Evolutionary conservation across 148 eudicot species (phyloP), one percentile per base, ranked within the genome.

Genomic region (Silene latifolia): DNA sequence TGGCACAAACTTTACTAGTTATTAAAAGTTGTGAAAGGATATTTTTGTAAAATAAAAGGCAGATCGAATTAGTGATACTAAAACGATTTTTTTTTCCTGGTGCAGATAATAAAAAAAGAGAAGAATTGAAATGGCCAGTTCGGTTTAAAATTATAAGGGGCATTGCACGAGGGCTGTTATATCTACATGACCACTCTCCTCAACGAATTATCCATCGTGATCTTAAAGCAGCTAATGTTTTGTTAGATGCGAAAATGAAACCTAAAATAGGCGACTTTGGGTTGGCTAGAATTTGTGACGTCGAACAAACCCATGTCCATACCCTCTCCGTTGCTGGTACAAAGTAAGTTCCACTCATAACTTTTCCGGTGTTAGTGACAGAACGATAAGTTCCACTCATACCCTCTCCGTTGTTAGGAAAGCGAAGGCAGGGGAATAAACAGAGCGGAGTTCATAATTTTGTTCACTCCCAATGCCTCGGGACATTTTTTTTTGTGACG

Each of bases 101-200:
- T 20, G 1, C 73, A 70, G 73, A 70, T 70, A 27, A 51, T 8
- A 53, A 8, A 27, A 70, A 70, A 27, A 53, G 61, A 70, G 13
- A 70, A 2, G 61, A 70, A 25, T 70, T 70, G 61, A 7, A 24
- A 0, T 70, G 73, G 73, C 24, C 61, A 8, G 7, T 53, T 17
- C 20, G 73, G 6, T 70, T 70, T 25, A 6, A 70, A 11, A 70
- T 70, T 15, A 53, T 70, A 7, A 70, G 3, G n/a, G 73, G 73
- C 4, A 74, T 74, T 46, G 76, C 76, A 3, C 56, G 69, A 24
- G 76, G 69, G 17, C 25, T 74, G 10, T n/a, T 74, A 6, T 74
- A 74, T 62, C 69, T 74, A 7, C 76, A 74, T 24, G 76, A 47
- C 25, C 69, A 74, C 25, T 46, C 76, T 74, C 76, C 57, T 12